Percentiles rank a stretch among this genome's conserved stretches.
These are phyloP conservation scores for Populus trichocarpa DNA, from an alignment of 441 rosid species.

Conservation along the genomic window DNA sequence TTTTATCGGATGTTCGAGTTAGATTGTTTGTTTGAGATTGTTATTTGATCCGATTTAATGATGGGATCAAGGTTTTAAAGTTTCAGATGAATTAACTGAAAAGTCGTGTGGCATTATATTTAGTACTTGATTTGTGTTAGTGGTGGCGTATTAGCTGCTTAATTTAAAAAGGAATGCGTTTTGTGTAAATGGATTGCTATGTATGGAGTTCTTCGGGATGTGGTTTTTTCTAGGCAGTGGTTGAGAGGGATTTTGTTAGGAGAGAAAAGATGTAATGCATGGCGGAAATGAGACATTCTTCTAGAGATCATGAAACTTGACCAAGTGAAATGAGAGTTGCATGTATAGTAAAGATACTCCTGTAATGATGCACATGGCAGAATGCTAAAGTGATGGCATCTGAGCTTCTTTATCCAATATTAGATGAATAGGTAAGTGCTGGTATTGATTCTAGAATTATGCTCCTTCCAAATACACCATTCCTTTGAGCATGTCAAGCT, in stretches of 20 bases:
- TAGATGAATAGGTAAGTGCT: background rate
- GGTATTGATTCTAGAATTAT: background rate
- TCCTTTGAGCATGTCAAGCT: background rate
- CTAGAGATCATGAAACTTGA: background rate
- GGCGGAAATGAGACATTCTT: background rate
- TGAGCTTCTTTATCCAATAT: no score
- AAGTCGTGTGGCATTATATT: background rate
- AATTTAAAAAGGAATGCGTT: background rate
- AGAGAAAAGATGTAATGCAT: background rate
- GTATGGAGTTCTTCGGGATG: background rate
- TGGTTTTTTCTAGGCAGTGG: background rate
- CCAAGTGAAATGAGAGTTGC: background rate
- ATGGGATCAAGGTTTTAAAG: background rate
- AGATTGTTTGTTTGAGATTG: background rate
- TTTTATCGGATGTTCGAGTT: background rate
- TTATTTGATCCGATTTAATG: background rate
- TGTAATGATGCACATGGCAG: background rate
- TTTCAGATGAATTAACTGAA: background rate
- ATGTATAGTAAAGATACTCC: background rate
- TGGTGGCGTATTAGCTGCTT: background rate
- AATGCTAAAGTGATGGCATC: background rate
- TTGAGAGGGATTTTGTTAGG: background rate
- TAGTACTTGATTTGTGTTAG: background rate
- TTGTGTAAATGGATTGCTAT: background rate
- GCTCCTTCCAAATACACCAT: background rate